A percentile compares a stretch with the other conserved stretches of the same genome.
These are phyloP conservation scores for Sclerotinia subarctica DNA, from an alignment of 2,329 filamentous ascomycete genomes.

Conservation along the genomic window DNA sequence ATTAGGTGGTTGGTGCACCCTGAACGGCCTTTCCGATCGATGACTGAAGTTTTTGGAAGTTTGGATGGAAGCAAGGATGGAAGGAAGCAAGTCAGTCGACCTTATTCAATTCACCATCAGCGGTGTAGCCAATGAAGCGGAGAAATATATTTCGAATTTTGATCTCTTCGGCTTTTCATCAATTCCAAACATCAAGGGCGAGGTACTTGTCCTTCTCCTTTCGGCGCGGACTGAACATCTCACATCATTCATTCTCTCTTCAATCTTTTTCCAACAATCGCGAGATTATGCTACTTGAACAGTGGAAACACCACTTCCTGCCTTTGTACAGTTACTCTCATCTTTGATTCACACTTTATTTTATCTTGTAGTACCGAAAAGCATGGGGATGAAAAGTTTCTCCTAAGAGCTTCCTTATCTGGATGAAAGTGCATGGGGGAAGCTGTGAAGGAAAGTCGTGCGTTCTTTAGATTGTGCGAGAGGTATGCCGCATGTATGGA, in stretches of 20 bases:
- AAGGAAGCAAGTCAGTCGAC: neutral
- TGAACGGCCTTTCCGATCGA: neutral
- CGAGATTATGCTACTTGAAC: neutral
- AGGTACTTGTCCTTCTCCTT: neutral
- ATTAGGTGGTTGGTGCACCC: neutral
- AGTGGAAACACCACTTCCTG: neutral
- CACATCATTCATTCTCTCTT: neutral
- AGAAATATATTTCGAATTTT: slow-evolving; percentile 1
- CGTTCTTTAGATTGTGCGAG: neutral
- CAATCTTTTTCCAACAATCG: neutral
- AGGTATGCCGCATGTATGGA: too few relatives aligned
- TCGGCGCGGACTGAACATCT: neutral
- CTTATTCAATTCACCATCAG: neutral
- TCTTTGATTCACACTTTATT: neutral
- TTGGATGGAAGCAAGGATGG: neutral
- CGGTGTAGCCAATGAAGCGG: neutral
- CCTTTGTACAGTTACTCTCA: neutral
- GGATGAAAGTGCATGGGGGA: neutral
- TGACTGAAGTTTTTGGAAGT: neutral
- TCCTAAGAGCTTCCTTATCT: neutral
- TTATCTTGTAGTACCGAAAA: neutral
- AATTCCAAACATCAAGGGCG: neutral
- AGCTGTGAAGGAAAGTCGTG: neutral
- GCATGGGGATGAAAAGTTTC: neutral
- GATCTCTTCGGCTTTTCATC: neutral